Base-by-base conservation (phyloP, 495 filamentous ascomycete genomes). In the Podospora sp. region DNA sequence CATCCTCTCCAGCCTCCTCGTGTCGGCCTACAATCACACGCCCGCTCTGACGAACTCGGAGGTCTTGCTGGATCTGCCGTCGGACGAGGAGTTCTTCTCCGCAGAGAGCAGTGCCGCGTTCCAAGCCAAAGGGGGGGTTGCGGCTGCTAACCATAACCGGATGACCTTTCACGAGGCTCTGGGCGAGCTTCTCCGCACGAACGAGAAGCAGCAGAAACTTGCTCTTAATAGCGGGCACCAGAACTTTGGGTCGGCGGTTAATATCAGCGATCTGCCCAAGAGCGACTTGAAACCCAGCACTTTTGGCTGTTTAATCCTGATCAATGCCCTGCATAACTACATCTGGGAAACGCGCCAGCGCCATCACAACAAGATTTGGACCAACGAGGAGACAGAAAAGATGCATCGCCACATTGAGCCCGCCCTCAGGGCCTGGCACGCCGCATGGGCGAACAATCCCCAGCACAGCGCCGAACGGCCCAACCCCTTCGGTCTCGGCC, bases 401-500 rank as follows among this genome's bases (percentile, higher is more conserved):
- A 97, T 99, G 94, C 93, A 97, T 77, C 89, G 91, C 14, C 93
- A 96, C 73, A 96, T 99, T 61, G 95, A 97, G 73, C 95, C 95
- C 11, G 95, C 96, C 24, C 80, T 99, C 66, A 89, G 91, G 75
- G 94, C 95, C 18, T 99, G 95, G 95, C 92, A 97, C 77, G 89
- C 92, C 55, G 95, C 93, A 0, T 99, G 95, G 94, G 89, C 90
- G 22, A 90, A 87, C 68, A 95, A 93, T 72, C 90, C 92, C 11
- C 84, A 92, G 49, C 94, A 97, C 78, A 95, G 90, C 71, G 77
- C 94, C 14, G 92, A 97, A 76, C 85, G 94, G 57, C 94, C 94
- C 2, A 97, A 96, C 75, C 93, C 93, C 2, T 93, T 87, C 70
- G 93, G 92, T n/a, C 86, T 88, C 55, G 92, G 93, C 1, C 93